Conservation (phyloP, 2,329 filamentous ascomycete species). For the Sporothrix pseudoabietina region DNA sequence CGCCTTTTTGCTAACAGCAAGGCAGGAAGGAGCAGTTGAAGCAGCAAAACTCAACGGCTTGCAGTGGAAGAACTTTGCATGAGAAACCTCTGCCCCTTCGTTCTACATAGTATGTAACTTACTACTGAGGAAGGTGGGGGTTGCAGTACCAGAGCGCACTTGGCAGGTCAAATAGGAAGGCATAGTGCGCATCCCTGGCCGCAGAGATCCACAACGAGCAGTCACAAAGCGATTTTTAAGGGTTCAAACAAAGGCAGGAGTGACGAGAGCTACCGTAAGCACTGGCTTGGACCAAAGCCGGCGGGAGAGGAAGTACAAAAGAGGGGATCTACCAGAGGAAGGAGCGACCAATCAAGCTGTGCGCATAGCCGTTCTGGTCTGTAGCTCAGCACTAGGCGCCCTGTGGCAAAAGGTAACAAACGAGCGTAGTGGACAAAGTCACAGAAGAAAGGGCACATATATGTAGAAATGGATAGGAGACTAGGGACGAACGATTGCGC, state of each 20-base stretch:
- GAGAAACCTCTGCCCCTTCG: background rate
- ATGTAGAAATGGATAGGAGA: background rate
- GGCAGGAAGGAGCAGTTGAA: background rate
- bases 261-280: slow-evolving; percentile 10
- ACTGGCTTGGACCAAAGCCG: slow-evolving; percentile 9
- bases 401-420: slow-evolving; percentile 13
- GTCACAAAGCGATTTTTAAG: background rate
- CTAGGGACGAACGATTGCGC: background rate
- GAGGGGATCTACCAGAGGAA: background rate
- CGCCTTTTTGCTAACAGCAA: slow-evolving; percentile 2
- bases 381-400: background rate
- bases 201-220: slow-evolving; percentile 10
- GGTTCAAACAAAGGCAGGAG: slow-evolving; percentile 18
- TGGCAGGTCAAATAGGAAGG: slow-evolving; percentile 6
- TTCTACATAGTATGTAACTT: too few relatives aligned
- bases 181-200: slow-evolving; percentile 2
- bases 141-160: background rate
- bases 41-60: background rate
- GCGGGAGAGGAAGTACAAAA: background rate
- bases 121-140: slow-evolving; percentile 23
- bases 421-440: slow-evolving; percentile 7
- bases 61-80: background rate
- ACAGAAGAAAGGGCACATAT: background rate
- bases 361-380: background rate
- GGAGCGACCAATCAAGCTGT: slow-evolving; percentile 14